phyloP scores from a whole-genome alignment of 2,329 filamentous ascomycete genomes.

The Penicillium digitatum region DNA sequence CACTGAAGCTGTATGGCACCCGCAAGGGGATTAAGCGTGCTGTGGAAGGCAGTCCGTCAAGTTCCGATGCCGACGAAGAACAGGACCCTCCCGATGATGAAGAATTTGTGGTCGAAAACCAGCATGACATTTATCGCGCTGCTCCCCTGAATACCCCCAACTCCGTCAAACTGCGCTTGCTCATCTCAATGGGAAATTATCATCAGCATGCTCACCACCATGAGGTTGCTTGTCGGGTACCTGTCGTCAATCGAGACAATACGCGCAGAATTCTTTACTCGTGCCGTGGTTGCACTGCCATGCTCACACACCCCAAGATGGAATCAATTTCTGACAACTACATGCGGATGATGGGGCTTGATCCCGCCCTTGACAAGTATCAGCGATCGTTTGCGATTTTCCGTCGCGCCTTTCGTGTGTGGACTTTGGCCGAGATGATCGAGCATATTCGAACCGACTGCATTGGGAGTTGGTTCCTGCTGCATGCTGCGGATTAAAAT shows the following conservation, averaged over 20 bases:
- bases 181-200: not conserved
- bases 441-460: not conserved
- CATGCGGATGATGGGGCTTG: not conserved
- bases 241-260: not conserved
- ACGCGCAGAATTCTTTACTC: not conserved
- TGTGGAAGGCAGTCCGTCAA: not conserved
- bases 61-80: not conserved
- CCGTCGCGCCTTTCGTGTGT: not conserved
- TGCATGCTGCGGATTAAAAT: not conserved
- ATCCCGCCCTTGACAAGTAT: not conserved
- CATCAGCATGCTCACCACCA: not conserved
- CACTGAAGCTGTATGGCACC: not conserved
- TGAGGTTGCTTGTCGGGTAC: not conserved
- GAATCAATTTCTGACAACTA: not conserved
- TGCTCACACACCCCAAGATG: not conserved
- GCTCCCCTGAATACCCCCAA: not conserved
- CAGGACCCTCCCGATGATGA: rapidly evolving
- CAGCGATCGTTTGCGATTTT: not conserved
- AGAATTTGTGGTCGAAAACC: not conserved
- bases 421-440: not conserved
- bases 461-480: not conserved
- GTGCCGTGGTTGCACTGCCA: not conserved
- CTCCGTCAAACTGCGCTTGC: not conserved
- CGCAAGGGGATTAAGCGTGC: not conserved
- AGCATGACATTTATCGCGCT: not conserved